A percentile compares a stretch with the other conserved stretches of the same genome.
Conservation (phyloP, 257 asterid species). For the Solanum medicagineum region DNA sequence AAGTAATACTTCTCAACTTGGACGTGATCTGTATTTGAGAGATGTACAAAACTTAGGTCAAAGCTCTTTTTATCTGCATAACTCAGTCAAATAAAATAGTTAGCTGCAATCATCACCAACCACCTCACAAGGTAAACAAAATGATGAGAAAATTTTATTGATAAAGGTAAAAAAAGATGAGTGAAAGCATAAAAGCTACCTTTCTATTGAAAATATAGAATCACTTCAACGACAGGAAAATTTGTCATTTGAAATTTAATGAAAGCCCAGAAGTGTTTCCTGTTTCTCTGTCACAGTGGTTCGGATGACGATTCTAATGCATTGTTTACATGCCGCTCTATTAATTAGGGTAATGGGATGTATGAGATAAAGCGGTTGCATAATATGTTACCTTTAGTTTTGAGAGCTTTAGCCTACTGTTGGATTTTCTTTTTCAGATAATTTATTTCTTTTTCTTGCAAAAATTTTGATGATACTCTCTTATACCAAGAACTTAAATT, state of each 20-base stretch:
- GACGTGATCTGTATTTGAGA: not conserved
- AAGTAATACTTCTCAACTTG: not conserved
- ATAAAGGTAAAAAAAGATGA: not conserved
- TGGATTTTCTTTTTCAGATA: not conserved
- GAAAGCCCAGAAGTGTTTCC: not conserved
- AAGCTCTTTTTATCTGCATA: not conserved
- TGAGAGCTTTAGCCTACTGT: not conserved
- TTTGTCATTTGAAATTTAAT: not conserved
- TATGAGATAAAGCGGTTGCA: not conserved
- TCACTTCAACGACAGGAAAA: not conserved
- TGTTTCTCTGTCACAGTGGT: not conserved
- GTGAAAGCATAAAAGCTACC: not conserved
- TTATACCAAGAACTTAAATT: not conserved
- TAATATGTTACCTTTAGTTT: not conserved
- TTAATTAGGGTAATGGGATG: not conserved
- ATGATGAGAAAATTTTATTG: not conserved
- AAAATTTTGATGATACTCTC: not conserved
- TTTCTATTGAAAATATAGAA: not conserved
- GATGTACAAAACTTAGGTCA: not conserved
- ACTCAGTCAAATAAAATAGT: not conserved
- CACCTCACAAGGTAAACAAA: not conserved
- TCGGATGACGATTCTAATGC: not conserved
- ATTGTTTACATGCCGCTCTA: not conserved
- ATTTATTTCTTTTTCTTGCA: not conserved
- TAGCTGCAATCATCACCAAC: not conserved